phyloP scores from a whole-genome alignment of 1,284 basidiomycete species.

The Cutaneotrichosporon dermatis region DNA sequence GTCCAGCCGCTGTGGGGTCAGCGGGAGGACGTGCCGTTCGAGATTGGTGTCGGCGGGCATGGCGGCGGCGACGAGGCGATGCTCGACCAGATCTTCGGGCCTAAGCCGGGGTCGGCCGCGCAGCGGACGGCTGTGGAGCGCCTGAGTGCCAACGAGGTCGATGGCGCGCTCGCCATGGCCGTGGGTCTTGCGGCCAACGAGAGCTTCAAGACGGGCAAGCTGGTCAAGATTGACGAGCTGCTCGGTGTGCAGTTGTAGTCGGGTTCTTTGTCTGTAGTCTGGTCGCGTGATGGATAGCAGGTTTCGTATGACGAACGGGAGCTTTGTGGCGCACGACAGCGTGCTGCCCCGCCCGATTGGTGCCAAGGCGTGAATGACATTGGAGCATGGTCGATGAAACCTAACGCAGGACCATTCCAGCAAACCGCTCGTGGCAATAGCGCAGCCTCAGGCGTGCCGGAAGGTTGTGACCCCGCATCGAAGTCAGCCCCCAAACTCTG shows the following conservation, averaged over 20 bases:
- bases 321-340: too few species aligned
- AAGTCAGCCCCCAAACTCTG: too few species aligned
- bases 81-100: conserved; percentile 56
- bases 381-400: too few species aligned
- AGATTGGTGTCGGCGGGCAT: conserved; percentile 53
- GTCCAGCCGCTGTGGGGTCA: conserved; percentile 54
- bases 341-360: too few species aligned
- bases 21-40: conserved; percentile 51
- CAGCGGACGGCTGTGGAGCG: conserved; percentile 53
- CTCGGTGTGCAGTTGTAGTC: conserved; percentile 30
- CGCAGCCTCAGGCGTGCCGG: too few species aligned
- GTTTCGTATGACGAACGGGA: too few species aligned
- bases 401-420: too few species aligned
- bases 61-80: conserved; percentile 56
- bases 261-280: not conserved
- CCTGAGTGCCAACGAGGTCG: conserved; percentile 54
- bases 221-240: conserved; percentile 48
- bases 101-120: conserved; percentile 47
- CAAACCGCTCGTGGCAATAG: too few species aligned
- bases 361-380: too few species aligned
- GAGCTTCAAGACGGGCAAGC: conserved; percentile 55
- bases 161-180: conserved; percentile 56
- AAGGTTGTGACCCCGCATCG: too few species aligned
- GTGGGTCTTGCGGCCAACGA: conserved; percentile 57
- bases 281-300: too few species aligned